These are phyloP conservation scores for Terfezia boudieri DNA, from an alignment of 495 filamentous ascomycete species.

Conservation along the genomic window DNA sequence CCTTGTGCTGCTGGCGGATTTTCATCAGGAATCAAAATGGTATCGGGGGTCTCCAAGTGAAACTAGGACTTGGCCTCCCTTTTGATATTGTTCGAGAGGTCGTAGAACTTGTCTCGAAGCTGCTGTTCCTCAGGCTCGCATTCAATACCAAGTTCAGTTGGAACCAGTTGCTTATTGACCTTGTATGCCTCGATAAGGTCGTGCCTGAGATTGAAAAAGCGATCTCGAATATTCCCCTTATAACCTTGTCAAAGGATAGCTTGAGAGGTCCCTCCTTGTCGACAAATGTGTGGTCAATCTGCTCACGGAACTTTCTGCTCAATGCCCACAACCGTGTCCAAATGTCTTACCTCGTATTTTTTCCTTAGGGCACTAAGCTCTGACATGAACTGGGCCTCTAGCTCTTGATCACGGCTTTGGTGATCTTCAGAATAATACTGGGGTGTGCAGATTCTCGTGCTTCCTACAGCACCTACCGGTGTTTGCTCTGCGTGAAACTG, in stretches of 20 bases:
- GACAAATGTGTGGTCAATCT: neutral
- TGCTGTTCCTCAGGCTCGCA: neutral
- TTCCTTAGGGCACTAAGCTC: neutral
- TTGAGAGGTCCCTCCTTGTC: neutral
- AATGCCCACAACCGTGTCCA: neutral
- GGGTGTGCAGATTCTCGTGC: neutral
- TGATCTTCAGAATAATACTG: neutral
- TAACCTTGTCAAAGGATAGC: neutral
- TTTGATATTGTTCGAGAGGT: neutral
- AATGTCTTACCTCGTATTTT: neutral
- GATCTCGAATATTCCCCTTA: neutral
- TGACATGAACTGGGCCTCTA: neutral
- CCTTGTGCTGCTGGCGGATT: neutral
- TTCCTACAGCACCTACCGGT: neutral
- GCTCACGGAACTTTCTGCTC: neutral
- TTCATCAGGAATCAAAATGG: neutral
- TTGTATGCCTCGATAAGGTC: neutral
- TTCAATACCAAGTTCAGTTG: neutral
- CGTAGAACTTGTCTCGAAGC: neutral
- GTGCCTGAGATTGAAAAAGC: neutral
- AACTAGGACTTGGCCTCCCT: neutral
- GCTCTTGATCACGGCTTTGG: neutral
- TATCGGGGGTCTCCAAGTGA: neutral
- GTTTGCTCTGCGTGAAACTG: neutral
- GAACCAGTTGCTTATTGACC: neutral